These are phyloP conservation scores for Phalaenopsis aphrodite DNA, from an alignment of 106 monocot species.

Conservation along the genomic window DNA sequence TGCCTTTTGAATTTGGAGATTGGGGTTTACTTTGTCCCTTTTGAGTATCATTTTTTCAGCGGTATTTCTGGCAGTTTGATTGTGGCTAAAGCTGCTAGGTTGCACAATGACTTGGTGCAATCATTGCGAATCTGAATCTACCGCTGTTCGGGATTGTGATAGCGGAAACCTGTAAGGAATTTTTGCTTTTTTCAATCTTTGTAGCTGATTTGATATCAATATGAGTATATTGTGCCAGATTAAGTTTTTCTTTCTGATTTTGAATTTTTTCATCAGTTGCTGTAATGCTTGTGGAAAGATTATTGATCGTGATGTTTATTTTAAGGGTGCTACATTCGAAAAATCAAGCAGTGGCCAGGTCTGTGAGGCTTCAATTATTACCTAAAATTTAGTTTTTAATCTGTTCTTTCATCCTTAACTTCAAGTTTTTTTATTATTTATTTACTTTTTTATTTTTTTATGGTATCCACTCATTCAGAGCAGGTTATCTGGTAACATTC, in stretches of 20 bases:
- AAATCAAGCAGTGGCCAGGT: slow-evolving; percentile 59
- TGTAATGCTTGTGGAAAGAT: slow-evolving; percentile 63
- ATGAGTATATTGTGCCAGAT: neutral
- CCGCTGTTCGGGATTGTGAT: slow-evolving; percentile 23
- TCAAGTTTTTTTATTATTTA: neutral
- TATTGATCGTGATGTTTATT: slow-evolving; percentile 48
- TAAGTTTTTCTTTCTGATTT: slow-evolving; percentile 6
- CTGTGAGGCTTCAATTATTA: slow-evolving; percentile 4
- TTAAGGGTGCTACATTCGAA: slow-evolving; percentile 35
- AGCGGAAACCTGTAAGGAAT: slow-evolving; percentile 39
- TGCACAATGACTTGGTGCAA: slow-evolving; percentile 25
- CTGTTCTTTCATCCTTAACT: neutral
- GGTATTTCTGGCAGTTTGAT: neutral
- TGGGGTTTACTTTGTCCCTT: neutral
- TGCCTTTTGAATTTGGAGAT: neutral
- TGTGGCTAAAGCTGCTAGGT: neutral
- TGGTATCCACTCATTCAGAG: slow-evolving; percentile 20
- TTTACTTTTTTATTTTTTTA: no score
- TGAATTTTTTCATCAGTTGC: slow-evolving; percentile 27
- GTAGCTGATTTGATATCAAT: neutral
- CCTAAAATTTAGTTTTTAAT: neutral
- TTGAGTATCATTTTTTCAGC: neutral
- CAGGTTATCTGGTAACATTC: slow-evolving; percentile 35
- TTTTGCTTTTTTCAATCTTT: neutral
- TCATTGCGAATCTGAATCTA: slow-evolving; percentile 34